phyloP scores from a whole-genome alignment of 345 rosid genomes.

The Gossypium arboreum region DNA sequence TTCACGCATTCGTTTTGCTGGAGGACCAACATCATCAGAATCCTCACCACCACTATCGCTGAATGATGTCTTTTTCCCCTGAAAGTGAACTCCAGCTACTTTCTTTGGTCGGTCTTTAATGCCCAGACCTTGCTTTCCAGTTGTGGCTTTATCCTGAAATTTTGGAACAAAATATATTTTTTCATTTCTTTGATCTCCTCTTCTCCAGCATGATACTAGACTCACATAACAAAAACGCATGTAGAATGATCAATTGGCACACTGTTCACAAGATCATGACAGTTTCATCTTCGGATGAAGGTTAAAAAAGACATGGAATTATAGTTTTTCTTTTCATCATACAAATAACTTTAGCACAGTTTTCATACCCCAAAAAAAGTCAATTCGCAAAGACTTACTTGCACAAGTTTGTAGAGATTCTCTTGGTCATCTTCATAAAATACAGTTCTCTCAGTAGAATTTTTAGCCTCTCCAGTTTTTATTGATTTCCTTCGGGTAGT shows the following conservation, averaged over 20 bases:
- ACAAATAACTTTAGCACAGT: conserved; percentile 3
- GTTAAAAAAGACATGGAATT: not conserved
- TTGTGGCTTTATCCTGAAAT: conserved; percentile 77
- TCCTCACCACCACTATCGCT: conserved; percentile 50
- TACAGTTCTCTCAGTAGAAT: conserved; percentile 43
- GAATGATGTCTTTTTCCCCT: conserved; percentile 76
- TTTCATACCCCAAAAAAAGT: not conserved
- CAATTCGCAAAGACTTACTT: conserved; percentile 39
- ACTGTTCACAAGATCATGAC: not conserved
- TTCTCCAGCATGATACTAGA: not conserved
- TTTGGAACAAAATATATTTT: not conserved
- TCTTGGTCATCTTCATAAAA: conserved; percentile 95
- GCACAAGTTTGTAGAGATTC: conserved; percentile 92
- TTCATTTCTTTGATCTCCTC: not conserved
- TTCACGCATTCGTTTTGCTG: conserved; percentile 32
- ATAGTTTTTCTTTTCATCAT: not conserved
- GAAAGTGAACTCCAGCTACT: conserved; percentile 72
- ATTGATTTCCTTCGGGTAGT: conserved; percentile 44
- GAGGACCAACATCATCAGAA: conserved; percentile 26
- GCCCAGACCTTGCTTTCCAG: conserved; percentile 97
- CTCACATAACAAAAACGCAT: not conserved
- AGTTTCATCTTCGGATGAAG: not conserved
- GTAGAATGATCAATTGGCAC: not conserved
- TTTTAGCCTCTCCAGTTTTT: conserved; percentile 29
- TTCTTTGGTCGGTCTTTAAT: conserved; percentile 72